Evolutionary conservation across 805 yeast genomes (phyloP).

Genomic region (Metahyphopichia silvanorum): DNA sequence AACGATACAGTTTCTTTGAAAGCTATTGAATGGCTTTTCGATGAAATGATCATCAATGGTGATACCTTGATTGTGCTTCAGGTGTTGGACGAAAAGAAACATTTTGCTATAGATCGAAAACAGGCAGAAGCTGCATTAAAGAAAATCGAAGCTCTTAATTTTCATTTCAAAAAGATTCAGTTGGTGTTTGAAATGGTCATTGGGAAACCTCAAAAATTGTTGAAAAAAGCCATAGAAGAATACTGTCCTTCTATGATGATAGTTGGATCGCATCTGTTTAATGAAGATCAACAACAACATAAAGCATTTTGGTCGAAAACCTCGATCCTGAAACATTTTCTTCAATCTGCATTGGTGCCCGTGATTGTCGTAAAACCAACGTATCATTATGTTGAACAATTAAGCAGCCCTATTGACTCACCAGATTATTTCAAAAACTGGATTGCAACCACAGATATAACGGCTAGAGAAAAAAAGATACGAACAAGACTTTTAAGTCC

Average conservation of each 20-base stretch:
- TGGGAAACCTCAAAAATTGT: constrained; percentile 38
- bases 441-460: constrained; percentile 24
- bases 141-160: constrained; percentile 32
- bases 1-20: constrained; percentile 33
- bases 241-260: constrained; percentile 45
- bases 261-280: constrained; percentile 38
- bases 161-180: constrained; percentile 32
- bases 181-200: constrained; percentile 39
- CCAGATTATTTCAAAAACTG: constrained; percentile 34
- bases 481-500: constrained; percentile 14
- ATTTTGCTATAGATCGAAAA: constrained; percentile 23
- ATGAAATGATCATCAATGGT: constrained; percentile 41
- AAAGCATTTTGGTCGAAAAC: constrained; percentile 28
- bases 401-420: constrained; percentile 28
- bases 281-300: constrained; percentile 15
- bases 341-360: constrained; percentile 43
- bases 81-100: constrained; percentile 35
- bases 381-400: constrained; percentile 27
- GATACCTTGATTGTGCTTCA: constrained; percentile 41
- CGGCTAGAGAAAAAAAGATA: constrained; percentile 11
- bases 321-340: constrained; percentile 36
- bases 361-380: constrained; percentile 42
- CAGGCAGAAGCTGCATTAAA: constrained; percentile 25
- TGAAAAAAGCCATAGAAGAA: constrained; percentile 38
- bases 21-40: constrained; percentile 44